Evolutionary conservation across 2,329 filamentous ascomycete species (phyloP).

Genomic region (Phyllachora maydis): DNA sequence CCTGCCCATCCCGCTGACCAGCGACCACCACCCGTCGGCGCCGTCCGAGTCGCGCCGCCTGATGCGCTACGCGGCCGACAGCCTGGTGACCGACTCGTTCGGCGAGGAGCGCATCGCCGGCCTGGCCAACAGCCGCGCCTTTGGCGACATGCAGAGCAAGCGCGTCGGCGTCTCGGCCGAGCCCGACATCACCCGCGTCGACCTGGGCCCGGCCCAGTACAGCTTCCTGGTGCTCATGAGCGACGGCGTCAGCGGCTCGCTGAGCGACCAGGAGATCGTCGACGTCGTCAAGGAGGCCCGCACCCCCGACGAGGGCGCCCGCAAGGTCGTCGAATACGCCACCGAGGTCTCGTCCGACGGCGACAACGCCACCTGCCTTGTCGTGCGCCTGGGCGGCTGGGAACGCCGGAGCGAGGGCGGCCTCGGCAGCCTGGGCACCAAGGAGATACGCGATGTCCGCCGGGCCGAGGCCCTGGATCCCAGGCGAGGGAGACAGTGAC

Average conservation of each 20-base stretch:
- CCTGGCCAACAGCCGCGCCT: conserved; percentile 81
- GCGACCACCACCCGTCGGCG: conserved; percentile 80
- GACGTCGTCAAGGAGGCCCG: conserved; percentile 86
- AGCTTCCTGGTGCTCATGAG: conserved; percentile 75
- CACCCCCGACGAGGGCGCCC: conserved; percentile 72
- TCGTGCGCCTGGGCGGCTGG: conserved; percentile 48
- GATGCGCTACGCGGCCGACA: conserved; percentile 58
- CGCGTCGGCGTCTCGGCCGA: conserved; percentile 87
- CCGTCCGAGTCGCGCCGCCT: conserved; percentile 69
- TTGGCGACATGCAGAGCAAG: conserved; percentile 83
- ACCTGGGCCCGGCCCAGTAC: conserved; percentile 68
- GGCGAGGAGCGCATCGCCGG: conserved; percentile 91
- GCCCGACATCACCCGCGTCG: conserved; percentile 64
- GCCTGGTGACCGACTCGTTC: conserved; percentile 88
- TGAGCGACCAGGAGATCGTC: conserved; percentile 87
- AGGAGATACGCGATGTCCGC: conserved; percentile 74
- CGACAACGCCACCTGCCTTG: conserved; percentile 49
- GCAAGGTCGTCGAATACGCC: conserved; percentile 65
- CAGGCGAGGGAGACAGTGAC: conserved; percentile 37
- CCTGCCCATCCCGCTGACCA: conserved; percentile 59
- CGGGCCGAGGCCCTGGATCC: conserved; percentile 66
- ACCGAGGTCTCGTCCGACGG: conserved; percentile 57
- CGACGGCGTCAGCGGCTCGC: conserved; percentile 71
- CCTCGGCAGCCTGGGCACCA: conserved; percentile 72
- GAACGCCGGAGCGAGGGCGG: conserved; percentile 65